Evolutionary conservation across 768 basidiomycete species (phyloP).

Genomic region (Amanita polypyramis): DNA sequence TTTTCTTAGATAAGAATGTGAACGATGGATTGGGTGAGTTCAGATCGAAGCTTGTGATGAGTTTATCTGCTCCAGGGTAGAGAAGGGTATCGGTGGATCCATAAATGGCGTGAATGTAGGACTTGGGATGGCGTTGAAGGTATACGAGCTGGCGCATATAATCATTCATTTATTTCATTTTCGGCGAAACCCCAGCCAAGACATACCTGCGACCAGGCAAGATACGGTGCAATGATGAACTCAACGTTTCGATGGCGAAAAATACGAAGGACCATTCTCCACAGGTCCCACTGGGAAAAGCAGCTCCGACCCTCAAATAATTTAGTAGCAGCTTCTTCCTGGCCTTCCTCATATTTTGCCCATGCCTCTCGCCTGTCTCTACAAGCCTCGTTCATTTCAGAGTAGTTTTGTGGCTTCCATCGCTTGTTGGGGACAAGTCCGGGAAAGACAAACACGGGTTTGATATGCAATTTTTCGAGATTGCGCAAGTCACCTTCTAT

Average conservation of each 20-base stretch:
- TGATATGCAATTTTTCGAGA: conserved; percentile 87
- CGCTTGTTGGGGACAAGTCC: conserved; percentile 75
- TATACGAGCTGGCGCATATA: conserved; percentile 65
- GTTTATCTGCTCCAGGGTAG: conserved; percentile 78
- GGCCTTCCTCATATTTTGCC: conserved; percentile 86
- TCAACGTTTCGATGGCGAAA: conserved; percentile 94
- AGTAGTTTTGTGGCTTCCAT: conserved; percentile 50
- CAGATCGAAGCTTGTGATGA: conserved; percentile 86
- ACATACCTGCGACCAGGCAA: conserved; percentile 91
- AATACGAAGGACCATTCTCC: conserved; percentile 84
- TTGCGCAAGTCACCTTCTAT: conserved; percentile 88
- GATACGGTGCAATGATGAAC: conserved; percentile 92
- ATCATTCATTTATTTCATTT: not conserved
- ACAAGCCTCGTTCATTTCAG: conserved; percentile 56
- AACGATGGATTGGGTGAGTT: conserved; percentile 57
- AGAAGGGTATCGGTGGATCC: conserved; percentile 85
- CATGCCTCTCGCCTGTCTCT: conserved; percentile 79
- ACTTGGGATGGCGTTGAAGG: conserved; percentile 85
- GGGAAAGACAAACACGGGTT: conserved; percentile 97
- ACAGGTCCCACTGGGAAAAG: conserved; percentile 82
- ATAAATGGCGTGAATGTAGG: conserved; percentile 91
- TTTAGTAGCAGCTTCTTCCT: conserved; percentile 81
- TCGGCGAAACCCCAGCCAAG: conserved; percentile 9
- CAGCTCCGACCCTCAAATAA: conserved; percentile 70
- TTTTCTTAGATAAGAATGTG: conserved; percentile 74